Conservation (phyloP, 768 basidiomycete species). For the Cyathus striatus region DNA sequence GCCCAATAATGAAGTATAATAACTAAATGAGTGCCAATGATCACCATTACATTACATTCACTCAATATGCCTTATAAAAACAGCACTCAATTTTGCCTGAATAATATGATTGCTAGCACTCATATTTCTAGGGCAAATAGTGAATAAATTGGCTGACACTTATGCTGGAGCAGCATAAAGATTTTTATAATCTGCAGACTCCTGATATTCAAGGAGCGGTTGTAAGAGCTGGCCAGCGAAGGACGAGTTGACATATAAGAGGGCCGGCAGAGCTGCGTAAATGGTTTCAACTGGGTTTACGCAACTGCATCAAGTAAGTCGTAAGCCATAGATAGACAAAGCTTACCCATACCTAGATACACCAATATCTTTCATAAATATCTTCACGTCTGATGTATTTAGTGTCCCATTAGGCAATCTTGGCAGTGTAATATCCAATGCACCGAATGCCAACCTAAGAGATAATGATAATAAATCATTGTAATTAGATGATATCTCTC, state of each 20-base stretch:
- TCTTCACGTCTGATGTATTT: constrained; percentile 36
- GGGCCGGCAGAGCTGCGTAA: constrained; percentile 36
- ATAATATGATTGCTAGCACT: no score
- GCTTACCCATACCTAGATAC: constrained; percentile 22
- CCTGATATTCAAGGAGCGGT: constrained; percentile 46
- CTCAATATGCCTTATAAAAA: no score
- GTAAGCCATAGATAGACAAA: background rate
- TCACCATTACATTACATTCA: no score
- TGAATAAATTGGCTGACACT: no score
- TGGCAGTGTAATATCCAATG: constrained; percentile 43
- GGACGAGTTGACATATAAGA: constrained; percentile 36
- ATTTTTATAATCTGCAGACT: constrained; percentile 11
- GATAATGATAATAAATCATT: constrained; percentile 36
- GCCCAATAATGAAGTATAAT: no score
- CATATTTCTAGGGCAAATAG: no score
- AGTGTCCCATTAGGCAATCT: constrained; percentile 11
- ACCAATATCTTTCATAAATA: constrained; percentile 46
- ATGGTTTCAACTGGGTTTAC: constrained; percentile 43
- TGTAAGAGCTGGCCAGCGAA: constrained; percentile 37
- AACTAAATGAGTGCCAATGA: no score
- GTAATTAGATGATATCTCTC: constrained; percentile 30
- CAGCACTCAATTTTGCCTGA: no score
- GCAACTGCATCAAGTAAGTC: constrained; percentile 13
- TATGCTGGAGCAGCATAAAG: constrained; percentile 22
- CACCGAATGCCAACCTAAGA: constrained; percentile 37